phyloP scores from a whole-genome alignment of 73 alveolate genomes.

The Symbiodinium natans region DNA sequence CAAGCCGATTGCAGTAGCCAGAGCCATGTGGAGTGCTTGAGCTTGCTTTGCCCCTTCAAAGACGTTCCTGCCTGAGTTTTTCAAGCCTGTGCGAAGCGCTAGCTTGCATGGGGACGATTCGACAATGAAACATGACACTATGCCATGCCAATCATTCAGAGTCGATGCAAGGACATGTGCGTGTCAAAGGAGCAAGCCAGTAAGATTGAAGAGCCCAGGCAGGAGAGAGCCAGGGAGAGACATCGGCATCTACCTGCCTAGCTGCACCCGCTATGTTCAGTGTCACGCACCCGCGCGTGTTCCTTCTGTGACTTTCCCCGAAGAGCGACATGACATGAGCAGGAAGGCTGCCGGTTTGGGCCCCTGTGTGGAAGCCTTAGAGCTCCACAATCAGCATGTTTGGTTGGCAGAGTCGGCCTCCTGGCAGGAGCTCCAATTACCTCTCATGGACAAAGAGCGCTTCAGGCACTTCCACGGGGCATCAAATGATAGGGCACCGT shows the following conservation, averaged over 20 bases:
- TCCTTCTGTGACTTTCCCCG: too few species aligned
- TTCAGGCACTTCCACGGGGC: not conserved
- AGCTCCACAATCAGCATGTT: too few species aligned
- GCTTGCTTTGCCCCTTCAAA: not conserved
- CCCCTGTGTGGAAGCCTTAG: not conserved
- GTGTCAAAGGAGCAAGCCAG: slow-evolving; percentile 20
- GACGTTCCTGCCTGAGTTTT: not conserved
- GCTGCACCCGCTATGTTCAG: too few species aligned
- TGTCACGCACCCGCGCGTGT: too few species aligned
- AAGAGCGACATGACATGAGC: not conserved
- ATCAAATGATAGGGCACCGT: not conserved
- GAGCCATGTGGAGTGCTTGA: not conserved
- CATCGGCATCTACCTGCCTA: too few species aligned
- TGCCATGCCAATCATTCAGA: too few species aligned
- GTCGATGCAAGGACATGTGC: slow-evolving; percentile 3
- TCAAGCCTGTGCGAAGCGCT: not conserved
- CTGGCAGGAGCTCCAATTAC: slow-evolving; percentile 18
- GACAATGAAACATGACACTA: too few species aligned
- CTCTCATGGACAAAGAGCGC: slow-evolving; percentile 22
- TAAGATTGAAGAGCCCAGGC: not conserved
- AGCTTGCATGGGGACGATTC: not conserved
- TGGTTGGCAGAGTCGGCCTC: not conserved
- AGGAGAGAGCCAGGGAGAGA: not conserved
- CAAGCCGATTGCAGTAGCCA: not conserved
- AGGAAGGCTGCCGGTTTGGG: not conserved